Evolutionary conservation across 768 basidiomycete species (phyloP).

Genomic region (Roridomyces roridus): DNA sequence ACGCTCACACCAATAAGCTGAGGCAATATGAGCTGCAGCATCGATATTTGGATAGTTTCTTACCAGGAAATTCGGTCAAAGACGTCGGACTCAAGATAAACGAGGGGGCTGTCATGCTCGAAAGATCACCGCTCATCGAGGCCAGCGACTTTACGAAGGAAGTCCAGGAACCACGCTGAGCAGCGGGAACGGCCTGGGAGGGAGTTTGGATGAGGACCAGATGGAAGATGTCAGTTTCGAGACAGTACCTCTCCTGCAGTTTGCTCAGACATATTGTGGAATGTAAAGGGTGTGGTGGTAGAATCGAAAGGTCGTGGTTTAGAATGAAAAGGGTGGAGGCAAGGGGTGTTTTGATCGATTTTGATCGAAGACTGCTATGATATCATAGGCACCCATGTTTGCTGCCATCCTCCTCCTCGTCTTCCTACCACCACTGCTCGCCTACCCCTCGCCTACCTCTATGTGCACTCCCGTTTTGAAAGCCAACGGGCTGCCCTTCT

Average conservation of each 20-base stretch:
- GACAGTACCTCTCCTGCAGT: slow-evolving; percentile 45
- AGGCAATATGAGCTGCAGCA: slow-evolving; percentile 10
- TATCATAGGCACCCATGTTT: too few species aligned
- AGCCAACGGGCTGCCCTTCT: slow-evolving; percentile 8
- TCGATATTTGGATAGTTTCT: slow-evolving; percentile 8
- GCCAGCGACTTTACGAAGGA: slow-evolving; percentile 95
- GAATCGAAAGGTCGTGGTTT: too few species aligned
- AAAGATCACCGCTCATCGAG: slow-evolving; percentile 87
- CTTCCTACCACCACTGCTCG: not conserved
- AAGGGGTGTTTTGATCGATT: too few species aligned
- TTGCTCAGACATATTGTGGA: slow-evolving; percentile 44
- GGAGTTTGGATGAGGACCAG: slow-evolving; percentile 30
- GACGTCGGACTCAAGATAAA: slow-evolving; percentile 94
- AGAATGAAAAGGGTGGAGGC: too few species aligned
- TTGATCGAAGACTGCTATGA: too few species aligned
- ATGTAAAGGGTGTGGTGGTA: too few species aligned
- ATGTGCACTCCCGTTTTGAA: not conserved
- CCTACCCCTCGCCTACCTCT: not conserved
- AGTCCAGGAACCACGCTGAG: slow-evolving; percentile 88
- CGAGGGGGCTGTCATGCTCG: slow-evolving; percentile 78
- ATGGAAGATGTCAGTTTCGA: slow-evolving; percentile 28
- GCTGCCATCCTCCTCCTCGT: not conserved
- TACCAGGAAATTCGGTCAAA: slow-evolving; percentile 91
- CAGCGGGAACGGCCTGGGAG: slow-evolving; percentile 71
- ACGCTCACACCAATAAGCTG: slow-evolving; percentile 97